A percentile compares a stretch with the other conserved stretches of the same genome.
These are phyloP conservation scores for Turritis glabra DNA, from an alignment of 345 rosid genomes.

Conservation along the genomic window DNA sequence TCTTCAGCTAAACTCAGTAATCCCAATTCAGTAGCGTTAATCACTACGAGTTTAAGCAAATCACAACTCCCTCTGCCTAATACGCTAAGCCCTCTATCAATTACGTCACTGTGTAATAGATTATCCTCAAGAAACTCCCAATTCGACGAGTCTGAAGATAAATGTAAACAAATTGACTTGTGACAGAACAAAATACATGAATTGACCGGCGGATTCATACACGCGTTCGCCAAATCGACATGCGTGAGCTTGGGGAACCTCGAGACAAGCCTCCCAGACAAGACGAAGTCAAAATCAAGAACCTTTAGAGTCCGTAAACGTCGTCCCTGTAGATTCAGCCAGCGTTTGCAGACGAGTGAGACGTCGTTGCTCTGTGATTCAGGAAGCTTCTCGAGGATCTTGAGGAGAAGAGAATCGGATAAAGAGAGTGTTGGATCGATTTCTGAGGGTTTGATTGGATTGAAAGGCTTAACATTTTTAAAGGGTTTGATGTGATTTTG, in stretches of 20 bases:
- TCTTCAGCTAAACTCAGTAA: slow-evolving; percentile 57
- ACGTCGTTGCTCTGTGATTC: slow-evolving; percentile 48
- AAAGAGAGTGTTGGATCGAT: slow-evolving; percentile 68
- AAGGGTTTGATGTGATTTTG: background rate
- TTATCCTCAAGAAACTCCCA: slow-evolving; percentile 48
- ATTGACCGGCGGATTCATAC: slow-evolving; percentile 50
- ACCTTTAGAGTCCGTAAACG: slow-evolving; percentile 54
- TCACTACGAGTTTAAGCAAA: slow-evolving; percentile 63
- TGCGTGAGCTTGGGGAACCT: slow-evolving; percentile 72
- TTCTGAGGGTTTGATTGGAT: slow-evolving; percentile 10
- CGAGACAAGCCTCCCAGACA: slow-evolving; percentile 57
- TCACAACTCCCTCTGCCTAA: slow-evolving; percentile 66
- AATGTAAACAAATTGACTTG: slow-evolving; percentile 42
- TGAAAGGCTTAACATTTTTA: background rate
- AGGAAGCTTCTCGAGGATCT: slow-evolving; percentile 61
- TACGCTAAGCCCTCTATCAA: slow-evolving; percentile 60
- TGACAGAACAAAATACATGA: slow-evolving; percentile 54
- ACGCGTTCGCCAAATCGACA: slow-evolving; percentile 53
- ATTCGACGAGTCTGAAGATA: slow-evolving; percentile 40
- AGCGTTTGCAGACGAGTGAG: slow-evolving; percentile 83
- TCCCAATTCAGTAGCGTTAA: slow-evolving; percentile 72
- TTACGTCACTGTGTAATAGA: slow-evolving; percentile 51
- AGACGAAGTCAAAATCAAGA: slow-evolving; percentile 63
- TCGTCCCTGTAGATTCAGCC: slow-evolving; percentile 79
- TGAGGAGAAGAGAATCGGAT: slow-evolving; percentile 72